Evolutionary conservation across 2,329 filamentous ascomycete species (phyloP), one percentile per base, ranked within the genome.

Genomic region (Helicocarpus griseus): DNA sequence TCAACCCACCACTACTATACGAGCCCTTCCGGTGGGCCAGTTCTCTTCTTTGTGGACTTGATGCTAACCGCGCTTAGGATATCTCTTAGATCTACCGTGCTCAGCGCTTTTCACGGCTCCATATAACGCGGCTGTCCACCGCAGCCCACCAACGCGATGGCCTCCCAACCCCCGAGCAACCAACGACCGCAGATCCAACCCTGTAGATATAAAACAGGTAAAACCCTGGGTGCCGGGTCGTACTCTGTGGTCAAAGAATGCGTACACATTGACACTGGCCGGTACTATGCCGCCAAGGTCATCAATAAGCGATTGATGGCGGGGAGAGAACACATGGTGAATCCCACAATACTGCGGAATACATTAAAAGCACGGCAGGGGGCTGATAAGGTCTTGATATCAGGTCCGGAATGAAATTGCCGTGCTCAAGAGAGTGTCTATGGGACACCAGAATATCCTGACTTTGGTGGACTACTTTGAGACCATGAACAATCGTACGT

Each of bases 171-270:
- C 17, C 35, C 19, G 36, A 48, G 13, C 47, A 55, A 50, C 51
- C 67, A 65, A 56, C 65, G 62, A 52, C 79, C 84, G 2, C 84
- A 89, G 69, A 82, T 97, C 57, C 90, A 97, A 72, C 90, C 93
- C 62, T 98, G 91, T 69, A 83, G 90, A 60, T 98, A 98, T 78
- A 98, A 97, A 76, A 95, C 95, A 5, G 93, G 93, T 57, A 98
- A 98, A 78, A 97, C 93, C 22, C 76, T 98, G 51, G 93, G 93
- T 57, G 90, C 93, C 31, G 93, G 93, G 57, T 96, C 90, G 52
- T 98, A 98, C 73, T 96, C 90, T 35, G 93, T 97, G 47, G 93
- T 98, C 57, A 97, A 97, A 70, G 93, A 98, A 74, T 98, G 93
- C 67, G 90, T 97, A 26, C 93, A 98, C 69, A 97, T 97, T 64